Evolutionary conservation across 1,284 basidiomycete species (phyloP).

Genomic region (Vanrija humicola): DNA sequence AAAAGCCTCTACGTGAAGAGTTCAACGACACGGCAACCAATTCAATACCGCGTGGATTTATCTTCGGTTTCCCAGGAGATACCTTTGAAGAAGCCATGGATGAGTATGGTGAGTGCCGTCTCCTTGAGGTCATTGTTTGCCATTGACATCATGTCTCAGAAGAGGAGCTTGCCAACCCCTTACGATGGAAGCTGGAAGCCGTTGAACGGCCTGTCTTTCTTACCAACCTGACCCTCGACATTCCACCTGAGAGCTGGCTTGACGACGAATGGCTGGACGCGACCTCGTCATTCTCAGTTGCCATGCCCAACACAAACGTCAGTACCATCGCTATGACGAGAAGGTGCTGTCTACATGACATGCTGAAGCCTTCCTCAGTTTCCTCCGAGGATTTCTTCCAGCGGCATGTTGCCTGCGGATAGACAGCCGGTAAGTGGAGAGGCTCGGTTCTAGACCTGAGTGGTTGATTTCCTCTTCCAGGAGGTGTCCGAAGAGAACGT

Average conservation of each 20-base stretch:
- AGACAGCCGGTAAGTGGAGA: no score
- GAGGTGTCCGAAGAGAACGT: slow-evolving; percentile 10
- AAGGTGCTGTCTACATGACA: no score
- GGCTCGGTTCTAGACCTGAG: neutral
- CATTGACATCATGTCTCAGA: no score
- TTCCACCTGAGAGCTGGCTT: neutral
- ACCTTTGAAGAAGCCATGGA: no score
- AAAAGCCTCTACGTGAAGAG: no score
- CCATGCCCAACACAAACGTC: slow-evolving; percentile 29
- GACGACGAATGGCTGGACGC: slow-evolving; percentile 2
- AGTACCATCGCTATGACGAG: neutral
- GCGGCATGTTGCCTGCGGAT: no score
- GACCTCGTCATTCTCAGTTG: slow-evolving; percentile 17
- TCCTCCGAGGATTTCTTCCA: neutral
- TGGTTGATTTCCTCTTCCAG: slow-evolving; percentile 5
- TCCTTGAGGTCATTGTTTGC: no score
- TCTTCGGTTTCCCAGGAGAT: no score
- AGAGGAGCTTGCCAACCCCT: neutral
- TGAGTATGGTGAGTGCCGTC: no score
- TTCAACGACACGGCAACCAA: no score
- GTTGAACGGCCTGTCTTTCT: slow-evolving; percentile 23
- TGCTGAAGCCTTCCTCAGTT: neutral
- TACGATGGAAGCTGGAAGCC: slow-evolving; percentile 20
- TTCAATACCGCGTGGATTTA: no score
- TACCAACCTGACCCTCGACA: neutral